Base-by-base conservation (phyloP, 148 eudicot species). In the Persicaria maculosa region DNA sequence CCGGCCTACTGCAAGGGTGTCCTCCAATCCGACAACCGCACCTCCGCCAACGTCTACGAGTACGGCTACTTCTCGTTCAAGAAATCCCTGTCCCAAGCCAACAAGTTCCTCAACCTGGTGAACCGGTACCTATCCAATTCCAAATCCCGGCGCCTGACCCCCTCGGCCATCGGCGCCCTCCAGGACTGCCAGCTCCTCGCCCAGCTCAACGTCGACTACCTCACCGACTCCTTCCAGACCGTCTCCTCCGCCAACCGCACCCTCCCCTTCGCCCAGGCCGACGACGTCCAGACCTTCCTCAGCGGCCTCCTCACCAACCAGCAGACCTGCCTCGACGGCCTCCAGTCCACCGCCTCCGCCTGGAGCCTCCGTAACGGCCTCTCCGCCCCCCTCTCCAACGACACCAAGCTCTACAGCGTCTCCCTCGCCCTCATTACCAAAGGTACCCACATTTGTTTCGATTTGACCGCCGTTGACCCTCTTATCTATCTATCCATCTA, bases 271-370 rank as follows among this genome's bases (percentile, higher is more conserved):
- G 53, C 69, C 0, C 58, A 79, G 9, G 84, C 93, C 0, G 98
- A 91, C 2, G 87, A 93, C 9, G 81, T 90, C 4, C 90, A 88
- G 64, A 89, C 98, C 0, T 50, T 85, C 22, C 85, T 93, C 0
- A 91, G 97, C 45, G 97, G 91, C 0, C 81, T 86, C 14, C 55
- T 91, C 44, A 93, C 98, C 3, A 91, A 93, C 80, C 83, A 86
- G 0, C 91, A 91, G 57, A 93, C 98, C 0, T 93, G 98, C 74
- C 44, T 86, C 4, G 97, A 93, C 59, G 97, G 98, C 8, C 80
- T 93, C 5, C 81, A 85, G 36, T 79, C 74, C 4, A 81, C 88
- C 1, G 81, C 87, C 12, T 76, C 87, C 0, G 72, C 89, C 0
- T 86, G 90, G 88, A n/a, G 82, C 2, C 74, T 86, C 7, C 82